phyloP scores from a whole-genome alignment of 2,329 filamentous ascomycete species.

The Colletotrichum lupini region DNA sequence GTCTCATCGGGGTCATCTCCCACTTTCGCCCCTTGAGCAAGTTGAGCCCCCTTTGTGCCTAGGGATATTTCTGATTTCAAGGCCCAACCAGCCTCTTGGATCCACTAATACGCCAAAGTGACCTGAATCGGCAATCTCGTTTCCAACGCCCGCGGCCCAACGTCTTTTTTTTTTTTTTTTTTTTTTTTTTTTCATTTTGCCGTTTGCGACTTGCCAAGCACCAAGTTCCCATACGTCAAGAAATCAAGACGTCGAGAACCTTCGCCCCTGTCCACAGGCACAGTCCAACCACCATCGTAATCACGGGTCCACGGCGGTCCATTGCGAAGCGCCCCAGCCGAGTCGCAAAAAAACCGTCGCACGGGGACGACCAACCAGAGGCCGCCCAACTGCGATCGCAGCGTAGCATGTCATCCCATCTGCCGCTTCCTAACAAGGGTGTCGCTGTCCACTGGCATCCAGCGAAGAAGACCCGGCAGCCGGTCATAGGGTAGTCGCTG shows the following conservation, averaged over 20 bases:
- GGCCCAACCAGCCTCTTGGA: conserved; percentile 16
- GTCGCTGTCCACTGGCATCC: neutral
- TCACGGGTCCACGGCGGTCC: neutral
- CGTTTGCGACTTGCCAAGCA: neutral
- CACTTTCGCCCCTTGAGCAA: conserved; percentile 21
- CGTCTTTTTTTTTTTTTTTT: neutral
- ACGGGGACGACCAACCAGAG: conserved; percentile 8
- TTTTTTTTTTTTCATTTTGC: neutral
- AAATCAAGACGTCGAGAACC: neutral
- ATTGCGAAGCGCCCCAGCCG: conserved; percentile 22
- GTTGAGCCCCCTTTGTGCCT: conserved; percentile 14
- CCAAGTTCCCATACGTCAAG: neutral
- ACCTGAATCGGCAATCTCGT: conserved; percentile 34
- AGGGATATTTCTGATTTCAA: conserved; percentile 18
- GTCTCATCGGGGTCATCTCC: conserved; percentile 26
- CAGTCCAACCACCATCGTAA: neutral
- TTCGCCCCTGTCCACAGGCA: conserved; percentile 4
- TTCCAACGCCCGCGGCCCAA: neutral
- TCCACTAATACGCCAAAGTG: conserved; percentile 26
- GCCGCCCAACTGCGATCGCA: conserved; percentile 13
- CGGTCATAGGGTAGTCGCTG: conserved; percentile 9
- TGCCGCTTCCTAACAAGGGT: conserved; percentile 17
- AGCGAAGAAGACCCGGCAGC: conserved; percentile 11
- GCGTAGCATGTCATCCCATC: conserved; percentile 20
- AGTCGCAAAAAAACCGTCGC: neutral